phyloP scores from a whole-genome alignment of 2,329 filamentous ascomycete genomes.

The Beauveria australis region DNA sequence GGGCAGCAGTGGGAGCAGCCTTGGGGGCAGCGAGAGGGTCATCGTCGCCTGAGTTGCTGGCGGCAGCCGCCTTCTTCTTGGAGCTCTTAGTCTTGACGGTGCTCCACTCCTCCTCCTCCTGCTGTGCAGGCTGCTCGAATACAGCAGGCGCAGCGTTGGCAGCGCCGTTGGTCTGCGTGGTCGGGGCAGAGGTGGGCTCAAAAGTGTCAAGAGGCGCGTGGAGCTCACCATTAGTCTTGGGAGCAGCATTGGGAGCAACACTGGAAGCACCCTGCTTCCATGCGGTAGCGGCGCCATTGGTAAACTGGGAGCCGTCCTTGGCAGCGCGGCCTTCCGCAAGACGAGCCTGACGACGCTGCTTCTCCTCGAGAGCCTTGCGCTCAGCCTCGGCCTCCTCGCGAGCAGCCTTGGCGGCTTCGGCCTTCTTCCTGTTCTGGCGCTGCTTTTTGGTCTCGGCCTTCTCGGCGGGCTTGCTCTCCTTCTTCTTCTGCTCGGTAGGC shows the following conservation, averaged over 20 bases:
- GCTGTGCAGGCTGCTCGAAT: slow-evolving; percentile 55
- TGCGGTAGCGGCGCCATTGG: slow-evolving; percentile 33
- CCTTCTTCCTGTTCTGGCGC: slow-evolving; percentile 85
- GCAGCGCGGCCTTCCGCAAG: slow-evolving; percentile 74
- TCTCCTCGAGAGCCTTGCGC: slow-evolving; percentile 68
- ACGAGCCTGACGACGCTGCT: slow-evolving; percentile 73
- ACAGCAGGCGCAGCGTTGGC: slow-evolving; percentile 42
- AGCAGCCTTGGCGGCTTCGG: slow-evolving; percentile 65
- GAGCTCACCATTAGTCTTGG: slow-evolving; percentile 26
- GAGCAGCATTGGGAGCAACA: slow-evolving; percentile 23
- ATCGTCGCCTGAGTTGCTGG: slow-evolving; percentile 30
- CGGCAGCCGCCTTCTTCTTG: slow-evolving; percentile 33
- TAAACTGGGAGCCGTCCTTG: slow-evolving; percentile 65
- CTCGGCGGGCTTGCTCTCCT: slow-evolving; percentile 55
- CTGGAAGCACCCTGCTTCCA: slow-evolving; percentile 33
- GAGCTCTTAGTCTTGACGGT: slow-evolving; percentile 45
- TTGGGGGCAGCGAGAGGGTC: slow-evolving; percentile 20
- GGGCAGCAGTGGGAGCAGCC: slow-evolving; percentile 14
- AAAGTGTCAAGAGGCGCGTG: slow-evolving; percentile 51
- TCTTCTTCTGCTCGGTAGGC: slow-evolving; percentile 53
- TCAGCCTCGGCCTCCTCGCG: slow-evolving; percentile 72
- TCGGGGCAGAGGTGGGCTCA: slow-evolving; percentile 24
- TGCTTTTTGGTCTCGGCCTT: slow-evolving; percentile 86
- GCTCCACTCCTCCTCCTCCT: slow-evolving; percentile 49
- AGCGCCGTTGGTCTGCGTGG: slow-evolving; percentile 22